A percentile compares a stretch with the other conserved stretches of the same genome.
These are phyloP conservation scores for Jamesozyma jinghongensis DNA, from an alignment of 805 yeast species.

Conservation along the genomic window DNA sequence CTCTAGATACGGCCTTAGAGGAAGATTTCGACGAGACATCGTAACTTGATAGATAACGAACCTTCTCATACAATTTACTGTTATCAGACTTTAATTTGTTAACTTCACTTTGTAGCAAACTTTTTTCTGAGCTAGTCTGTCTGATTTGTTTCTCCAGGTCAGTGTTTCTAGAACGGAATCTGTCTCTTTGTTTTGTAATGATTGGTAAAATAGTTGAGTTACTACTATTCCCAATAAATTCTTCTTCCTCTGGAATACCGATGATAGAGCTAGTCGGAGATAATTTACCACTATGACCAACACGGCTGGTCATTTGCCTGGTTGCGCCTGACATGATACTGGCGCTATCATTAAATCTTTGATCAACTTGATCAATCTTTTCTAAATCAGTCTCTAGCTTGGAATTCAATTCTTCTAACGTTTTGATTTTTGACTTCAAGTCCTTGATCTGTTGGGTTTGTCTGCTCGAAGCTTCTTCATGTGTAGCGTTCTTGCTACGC, in stretches of 20 bases:
- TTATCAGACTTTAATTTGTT: slow-evolving; percentile 62
- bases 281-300: slow-evolving; percentile 27
- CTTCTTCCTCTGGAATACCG: slow-evolving; percentile 35
- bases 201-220: slow-evolving; percentile 64
- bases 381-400: slow-evolving; percentile 70
- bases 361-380: slow-evolving; percentile 40
- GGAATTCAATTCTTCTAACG: slow-evolving; percentile 39
- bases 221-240: slow-evolving; percentile 12
- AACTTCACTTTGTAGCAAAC: slow-evolving; percentile 57
- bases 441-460: slow-evolving; percentile 33
- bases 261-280: slow-evolving; percentile 48
- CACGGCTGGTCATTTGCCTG: slow-evolving; percentile 30
- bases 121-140: slow-evolving; percentile 43
- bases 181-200: slow-evolving; percentile 88
- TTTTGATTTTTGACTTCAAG: slow-evolving; percentile 33
- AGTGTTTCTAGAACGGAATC: slow-evolving; percentile 73
- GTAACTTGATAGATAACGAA: slow-evolving; percentile 56
- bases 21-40: slow-evolving; percentile 18
- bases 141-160: slow-evolving; percentile 79
- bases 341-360: slow-evolving; percentile 40
- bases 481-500: slow-evolving; percentile 49
- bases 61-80: slow-evolving; percentile 67
- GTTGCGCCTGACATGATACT: slow-evolving; percentile 57
- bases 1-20: slow-evolving; percentile 20
- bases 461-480: slow-evolving; percentile 33